Conservation (phyloP, 2,329 filamentous ascomycete species). For the Pseudogymnoascus sp. region DNA sequence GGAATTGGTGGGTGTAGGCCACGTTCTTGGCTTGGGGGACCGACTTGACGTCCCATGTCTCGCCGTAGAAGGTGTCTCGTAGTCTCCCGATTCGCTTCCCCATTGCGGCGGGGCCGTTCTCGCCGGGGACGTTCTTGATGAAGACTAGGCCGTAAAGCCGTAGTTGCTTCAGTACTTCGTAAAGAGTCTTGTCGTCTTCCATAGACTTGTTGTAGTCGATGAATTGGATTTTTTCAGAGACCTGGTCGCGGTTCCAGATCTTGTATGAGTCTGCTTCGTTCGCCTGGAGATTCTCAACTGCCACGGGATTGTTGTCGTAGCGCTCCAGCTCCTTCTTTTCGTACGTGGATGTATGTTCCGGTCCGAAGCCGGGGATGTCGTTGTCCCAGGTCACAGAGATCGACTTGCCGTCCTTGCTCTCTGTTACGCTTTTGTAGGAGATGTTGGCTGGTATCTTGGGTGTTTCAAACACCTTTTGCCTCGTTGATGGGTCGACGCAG, state of each 20-base stretch:
- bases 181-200: constrained; percentile 46
- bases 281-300: not conserved
- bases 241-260: constrained; percentile 38
- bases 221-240: constrained; percentile 42
- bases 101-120: constrained; percentile 58
- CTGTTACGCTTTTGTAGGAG: constrained; percentile 27
- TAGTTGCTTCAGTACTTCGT: constrained; percentile 54
- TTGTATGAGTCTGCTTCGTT: not conserved
- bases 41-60: constrained; percentile 80
- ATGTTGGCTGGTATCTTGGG: constrained; percentile 52
- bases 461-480: constrained; percentile 57
- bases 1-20: constrained; percentile 73
- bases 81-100: constrained; percentile 67
- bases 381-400: constrained; percentile 48
- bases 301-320: constrained; percentile 15
- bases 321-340: not conserved
- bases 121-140: constrained; percentile 63
- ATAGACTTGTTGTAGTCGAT: constrained; percentile 69
- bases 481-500: constrained; percentile 51
- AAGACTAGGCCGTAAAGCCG: constrained; percentile 66
- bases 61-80: constrained; percentile 83
- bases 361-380: constrained; percentile 35
- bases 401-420: constrained; percentile 31
- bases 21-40: constrained; percentile 83
- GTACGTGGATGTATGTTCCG: constrained; percentile 22